phyloP scores from a whole-genome alignment of 495 filamentous ascomycete species.

The Neurospora sp. region DNA sequence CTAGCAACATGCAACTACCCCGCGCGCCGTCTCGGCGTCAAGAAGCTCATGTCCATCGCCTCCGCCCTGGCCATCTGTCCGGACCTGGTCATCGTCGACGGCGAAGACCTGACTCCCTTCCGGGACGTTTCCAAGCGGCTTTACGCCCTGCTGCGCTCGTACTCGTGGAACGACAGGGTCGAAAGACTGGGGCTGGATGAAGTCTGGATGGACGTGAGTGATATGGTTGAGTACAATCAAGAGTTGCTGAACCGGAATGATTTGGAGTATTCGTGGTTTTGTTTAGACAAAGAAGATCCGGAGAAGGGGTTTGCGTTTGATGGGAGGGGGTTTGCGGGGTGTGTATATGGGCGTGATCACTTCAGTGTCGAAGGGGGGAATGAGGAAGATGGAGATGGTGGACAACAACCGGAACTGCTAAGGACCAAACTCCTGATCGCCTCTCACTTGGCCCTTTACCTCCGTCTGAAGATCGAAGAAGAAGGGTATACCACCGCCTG shows the following conservation, averaged over 20 bases:
- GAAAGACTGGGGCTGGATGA: slow-evolving; percentile 87
- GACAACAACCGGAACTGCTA: too few relatives aligned
- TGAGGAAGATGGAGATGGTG: too few relatives aligned
- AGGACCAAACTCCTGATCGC: slow-evolving; percentile 51
- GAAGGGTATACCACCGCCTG: slow-evolving; percentile 80
- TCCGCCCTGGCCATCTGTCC: slow-evolving; percentile 76
- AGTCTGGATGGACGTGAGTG: slow-evolving; percentile 65
- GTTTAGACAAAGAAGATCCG: slow-evolving; percentile 63
- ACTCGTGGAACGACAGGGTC: slow-evolving; percentile 63
- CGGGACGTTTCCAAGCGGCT: slow-evolving; percentile 75
- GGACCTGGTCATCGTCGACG: slow-evolving; percentile 73
- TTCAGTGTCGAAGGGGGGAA: not conserved
- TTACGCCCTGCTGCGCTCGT: slow-evolving; percentile 55
- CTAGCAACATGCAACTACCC: slow-evolving; percentile 94
- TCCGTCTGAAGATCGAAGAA: slow-evolving; percentile 61
- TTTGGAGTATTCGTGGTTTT: slow-evolving; percentile 63
- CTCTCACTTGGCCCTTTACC: slow-evolving; percentile 63
- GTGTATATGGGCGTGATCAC: slow-evolving; percentile 12
- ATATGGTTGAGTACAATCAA: slow-evolving; percentile 73
- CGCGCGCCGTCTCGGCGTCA: slow-evolving; percentile 62
- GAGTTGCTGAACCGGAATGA: slow-evolving; percentile 57
- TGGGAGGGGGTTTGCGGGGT: slow-evolving; percentile 43
- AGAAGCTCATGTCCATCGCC: slow-evolving; percentile 72
- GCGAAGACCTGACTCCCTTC: slow-evolving; percentile 80
- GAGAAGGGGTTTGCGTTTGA: slow-evolving; percentile 71